phyloP scores from a whole-genome alignment of 768 basidiomycete genomes.

The Suillus cothurnatus region DNA sequence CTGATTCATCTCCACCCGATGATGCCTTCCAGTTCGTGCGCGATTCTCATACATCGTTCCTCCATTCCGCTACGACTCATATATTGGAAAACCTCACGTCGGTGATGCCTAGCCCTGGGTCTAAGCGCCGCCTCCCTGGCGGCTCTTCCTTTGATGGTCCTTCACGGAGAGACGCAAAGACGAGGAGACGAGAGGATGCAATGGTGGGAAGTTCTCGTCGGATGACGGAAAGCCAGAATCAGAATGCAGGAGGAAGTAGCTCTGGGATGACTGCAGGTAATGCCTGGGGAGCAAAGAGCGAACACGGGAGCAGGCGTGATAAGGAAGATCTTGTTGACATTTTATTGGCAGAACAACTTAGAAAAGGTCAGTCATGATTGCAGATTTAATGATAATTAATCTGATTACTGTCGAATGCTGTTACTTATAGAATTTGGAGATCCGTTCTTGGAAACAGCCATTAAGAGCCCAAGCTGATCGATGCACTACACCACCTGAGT shows the following conservation, averaged over 20 bases:
- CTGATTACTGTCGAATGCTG: neutral
- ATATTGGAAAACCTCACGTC: constrained; percentile 21
- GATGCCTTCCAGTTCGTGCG: constrained; percentile 32
- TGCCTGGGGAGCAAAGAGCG: constrained; percentile 32
- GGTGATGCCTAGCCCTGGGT: constrained; percentile 25
- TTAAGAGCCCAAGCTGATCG: constrained; percentile 30
- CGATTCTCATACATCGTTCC: constrained; percentile 28
- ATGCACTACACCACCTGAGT: neutral
- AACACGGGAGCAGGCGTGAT: constrained; percentile 48
- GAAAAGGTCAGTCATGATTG: constrained; percentile 47
- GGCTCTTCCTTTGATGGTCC: constrained; percentile 44
- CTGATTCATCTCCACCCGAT: constrained; percentile 39
- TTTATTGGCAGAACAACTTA: constrained; percentile 50
- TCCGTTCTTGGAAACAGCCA: constrained; percentile 47
- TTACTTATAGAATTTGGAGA: constrained; percentile 28
- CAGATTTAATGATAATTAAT: neutral
- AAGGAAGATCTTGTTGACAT: constrained; percentile 59
- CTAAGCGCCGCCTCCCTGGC: constrained; percentile 55
- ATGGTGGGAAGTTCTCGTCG: constrained; percentile 27
- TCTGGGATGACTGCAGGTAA: constrained; percentile 19
- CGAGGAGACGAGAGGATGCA: constrained; percentile 49
- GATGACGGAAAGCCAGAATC: constrained; percentile 25
- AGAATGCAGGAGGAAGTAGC: constrained; percentile 12
- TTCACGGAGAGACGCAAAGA: constrained; percentile 51
- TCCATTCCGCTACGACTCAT: constrained; percentile 23